Evolutionary conservation across 2,329 filamentous ascomycete genomes (phyloP).

Genomic region (Samsoniella hepiali): DNA sequence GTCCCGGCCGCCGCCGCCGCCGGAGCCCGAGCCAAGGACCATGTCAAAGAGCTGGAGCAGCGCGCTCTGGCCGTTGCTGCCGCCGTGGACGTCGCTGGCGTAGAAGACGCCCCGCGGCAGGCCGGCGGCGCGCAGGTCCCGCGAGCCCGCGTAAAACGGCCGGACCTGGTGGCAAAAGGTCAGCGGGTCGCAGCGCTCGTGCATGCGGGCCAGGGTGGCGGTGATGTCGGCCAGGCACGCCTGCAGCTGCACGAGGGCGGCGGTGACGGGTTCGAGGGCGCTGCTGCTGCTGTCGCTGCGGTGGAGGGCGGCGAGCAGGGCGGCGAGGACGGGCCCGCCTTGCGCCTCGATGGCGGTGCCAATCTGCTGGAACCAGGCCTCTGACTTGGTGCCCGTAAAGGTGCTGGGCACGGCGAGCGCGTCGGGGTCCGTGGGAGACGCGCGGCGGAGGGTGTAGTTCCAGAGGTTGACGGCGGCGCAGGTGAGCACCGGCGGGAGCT

Average conservation of each 20-base stretch:
- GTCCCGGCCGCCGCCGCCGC: not conserved
- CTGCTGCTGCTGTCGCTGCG: slow-evolving; percentile 62
- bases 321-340: slow-evolving; percentile 68
- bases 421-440: slow-evolving; percentile 59
- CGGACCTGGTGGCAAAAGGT: slow-evolving; percentile 87
- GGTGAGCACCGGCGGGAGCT: slow-evolving; percentile 83
- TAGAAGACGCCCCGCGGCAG: slow-evolving; percentile 81
- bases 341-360: slow-evolving; percentile 89
- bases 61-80: slow-evolving; percentile 86
- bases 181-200: slow-evolving; percentile 76
- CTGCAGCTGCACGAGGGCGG: slow-evolving; percentile 62
- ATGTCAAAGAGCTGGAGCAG: slow-evolving; percentile 92
- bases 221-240: slow-evolving; percentile 66
- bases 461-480: slow-evolving; percentile 84
- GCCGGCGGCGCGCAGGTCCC: slow-evolving; percentile 84
- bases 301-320: slow-evolving; percentile 71
- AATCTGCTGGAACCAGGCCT: slow-evolving; percentile 91
- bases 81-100: slow-evolving; percentile 62
- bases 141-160: slow-evolving; percentile 84
- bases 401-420: slow-evolving; percentile 71
- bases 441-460: slow-evolving; percentile 68
- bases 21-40: slow-evolving; percentile 61
- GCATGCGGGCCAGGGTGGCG: slow-evolving; percentile 71
- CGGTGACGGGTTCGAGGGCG: slow-evolving; percentile 50
- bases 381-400: slow-evolving; percentile 82